Percentiles rank a stretch among this genome's conserved stretches.
These are phyloP conservation scores for Scolecobasidium constrictum DNA, from an alignment of 2,329 filamentous ascomycete species.

Conservation along the genomic window DNA sequence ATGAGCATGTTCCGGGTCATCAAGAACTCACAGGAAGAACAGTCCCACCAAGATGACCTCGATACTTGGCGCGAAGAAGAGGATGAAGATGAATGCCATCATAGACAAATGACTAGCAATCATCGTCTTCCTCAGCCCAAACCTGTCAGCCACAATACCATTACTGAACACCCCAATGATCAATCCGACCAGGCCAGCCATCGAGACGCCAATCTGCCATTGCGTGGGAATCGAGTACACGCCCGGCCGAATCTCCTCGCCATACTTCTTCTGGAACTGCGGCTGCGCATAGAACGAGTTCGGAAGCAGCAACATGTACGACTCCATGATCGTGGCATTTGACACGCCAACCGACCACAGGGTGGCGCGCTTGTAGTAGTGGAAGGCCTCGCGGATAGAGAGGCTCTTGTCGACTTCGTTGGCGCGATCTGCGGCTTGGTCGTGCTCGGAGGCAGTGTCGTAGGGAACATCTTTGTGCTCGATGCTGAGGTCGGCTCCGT, in stretches of 20 bases:
- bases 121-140: conserved; percentile 35
- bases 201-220: conserved; percentile 37
- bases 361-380: no score
- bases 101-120: conserved; percentile 32
- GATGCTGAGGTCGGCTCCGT: no score
- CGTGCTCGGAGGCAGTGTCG: no score
- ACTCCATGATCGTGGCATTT: conserved; percentile 88
- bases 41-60: conserved; percentile 32
- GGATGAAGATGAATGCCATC: conserved; percentile 34
- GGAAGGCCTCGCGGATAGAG: no score
- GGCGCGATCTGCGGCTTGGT: no score
- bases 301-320: conserved; percentile 71
- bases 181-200: conserved; percentile 36
- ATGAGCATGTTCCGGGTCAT: no score
- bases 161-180: conserved; percentile 37
- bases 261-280: conserved; percentile 36
- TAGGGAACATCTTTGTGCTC: no score
- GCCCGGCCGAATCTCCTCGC: conserved; percentile 27
- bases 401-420: no score
- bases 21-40: conserved; percentile 36
- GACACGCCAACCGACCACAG: conserved; percentile 76
- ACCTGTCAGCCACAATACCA: conserved; percentile 33
- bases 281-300: conserved; percentile 61
- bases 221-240: conserved; percentile 31
- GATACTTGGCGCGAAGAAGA: conserved; percentile 37